Evolutionary conservation across 306 rosid genomes (phyloP).

Genomic region (Cucurbita moschata): DNA sequence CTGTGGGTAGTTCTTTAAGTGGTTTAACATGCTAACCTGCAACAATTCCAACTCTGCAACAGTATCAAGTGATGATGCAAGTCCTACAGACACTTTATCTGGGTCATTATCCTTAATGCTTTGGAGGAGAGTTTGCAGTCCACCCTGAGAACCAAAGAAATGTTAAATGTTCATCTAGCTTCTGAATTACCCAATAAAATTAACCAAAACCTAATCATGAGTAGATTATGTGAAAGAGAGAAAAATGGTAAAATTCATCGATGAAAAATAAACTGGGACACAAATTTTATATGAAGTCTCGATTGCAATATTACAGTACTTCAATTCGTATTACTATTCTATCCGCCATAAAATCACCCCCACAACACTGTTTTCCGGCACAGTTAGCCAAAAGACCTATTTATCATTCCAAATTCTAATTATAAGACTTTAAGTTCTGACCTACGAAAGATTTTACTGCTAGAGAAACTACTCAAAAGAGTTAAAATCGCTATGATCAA

Average conservation of each 20-base stretch:
- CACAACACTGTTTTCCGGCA: neutral
- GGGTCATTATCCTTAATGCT: constrained; percentile 64
- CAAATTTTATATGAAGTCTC: neutral
- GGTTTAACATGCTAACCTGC: constrained; percentile 36
- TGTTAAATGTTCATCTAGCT: constrained; percentile 10
- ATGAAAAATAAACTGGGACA: neutral
- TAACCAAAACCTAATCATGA: neutral
- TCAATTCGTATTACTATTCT: neutral
- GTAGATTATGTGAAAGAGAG: neutral
- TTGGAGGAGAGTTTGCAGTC: constrained; percentile 60
- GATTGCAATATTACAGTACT: neutral
- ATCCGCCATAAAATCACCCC: neutral
- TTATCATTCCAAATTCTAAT: neutral
- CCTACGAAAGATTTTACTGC: neutral
- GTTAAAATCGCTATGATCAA: neutral
- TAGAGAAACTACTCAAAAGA: neutral
- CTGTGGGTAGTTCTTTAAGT: neutral
- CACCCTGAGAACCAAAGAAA: constrained; percentile 42
- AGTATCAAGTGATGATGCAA: constrained; percentile 65
- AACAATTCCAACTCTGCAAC: constrained; percentile 75
- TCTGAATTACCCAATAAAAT: constrained; percentile 13
- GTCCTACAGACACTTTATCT: constrained; percentile 66
- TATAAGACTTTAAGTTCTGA: neutral
- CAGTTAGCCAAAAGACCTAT: neutral
- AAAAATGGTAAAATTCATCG: neutral